These are phyloP conservation scores for Posidonia oceanica DNA, from an alignment of 116 monocot species.

Conservation along the genomic window DNA sequence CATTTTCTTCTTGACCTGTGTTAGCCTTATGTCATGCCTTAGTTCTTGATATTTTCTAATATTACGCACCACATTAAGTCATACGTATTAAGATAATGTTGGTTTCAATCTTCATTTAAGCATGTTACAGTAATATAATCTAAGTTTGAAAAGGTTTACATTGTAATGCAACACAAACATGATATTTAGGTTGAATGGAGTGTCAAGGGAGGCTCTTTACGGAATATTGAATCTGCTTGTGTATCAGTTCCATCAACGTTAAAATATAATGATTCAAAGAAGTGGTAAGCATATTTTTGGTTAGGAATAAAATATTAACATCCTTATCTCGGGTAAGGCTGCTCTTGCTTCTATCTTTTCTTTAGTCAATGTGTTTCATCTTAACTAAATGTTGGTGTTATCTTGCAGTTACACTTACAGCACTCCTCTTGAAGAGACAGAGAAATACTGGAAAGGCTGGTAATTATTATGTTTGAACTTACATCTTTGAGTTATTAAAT, in stretches of 20 bases:
- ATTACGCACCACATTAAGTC: too few species aligned
- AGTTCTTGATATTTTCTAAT: too few species aligned
- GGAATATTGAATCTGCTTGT: conserved; percentile 92
- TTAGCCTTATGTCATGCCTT: too few species aligned
- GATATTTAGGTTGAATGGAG: conserved; percentile 77
- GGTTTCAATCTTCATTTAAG: too few species aligned
- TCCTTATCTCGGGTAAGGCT: too few species aligned
- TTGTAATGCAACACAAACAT: neutral
- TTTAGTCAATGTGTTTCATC: too few species aligned
- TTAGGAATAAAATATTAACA: neutral
- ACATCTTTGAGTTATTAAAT: neutral
- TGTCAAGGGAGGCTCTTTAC: conserved; percentile 83
- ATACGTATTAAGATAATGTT: too few species aligned
- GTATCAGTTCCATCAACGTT: conserved; percentile 89
- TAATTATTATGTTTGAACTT: conserved; percentile 11
- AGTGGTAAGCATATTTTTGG: conserved; percentile 42
- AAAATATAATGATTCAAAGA: conserved; percentile 71
- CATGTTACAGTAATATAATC: too few species aligned
- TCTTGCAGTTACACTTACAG: conserved; percentile 71
- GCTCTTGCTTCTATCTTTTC: too few species aligned
- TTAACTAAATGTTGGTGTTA: neutral
- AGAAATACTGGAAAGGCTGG: conserved; percentile 95
- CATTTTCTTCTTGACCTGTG: too few species aligned
- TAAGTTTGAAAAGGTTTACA: too few species aligned
- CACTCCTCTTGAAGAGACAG: conserved; percentile 85